A percentile compares a stretch with the other conserved stretches of the same genome.
Evolutionary conservation across 306 rosid genomes (phyloP).

Genomic region (Quercus dentata): DNA sequence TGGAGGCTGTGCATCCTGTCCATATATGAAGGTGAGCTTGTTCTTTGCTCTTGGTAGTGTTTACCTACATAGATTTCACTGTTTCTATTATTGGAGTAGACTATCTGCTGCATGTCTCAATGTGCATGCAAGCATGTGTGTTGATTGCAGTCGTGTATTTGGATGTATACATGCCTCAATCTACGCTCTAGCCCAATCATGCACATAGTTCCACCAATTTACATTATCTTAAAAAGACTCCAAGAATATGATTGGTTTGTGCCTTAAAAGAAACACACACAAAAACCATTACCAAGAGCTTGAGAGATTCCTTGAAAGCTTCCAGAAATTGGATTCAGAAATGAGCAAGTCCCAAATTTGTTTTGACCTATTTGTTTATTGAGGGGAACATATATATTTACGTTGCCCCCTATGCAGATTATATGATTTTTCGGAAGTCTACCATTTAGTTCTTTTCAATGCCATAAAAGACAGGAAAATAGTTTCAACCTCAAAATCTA

Average conservation of each 20-base stretch:
- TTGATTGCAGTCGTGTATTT: background rate
- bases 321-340: too few species aligned
- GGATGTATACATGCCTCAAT: background rate
- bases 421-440: too few species aligned
- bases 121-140: background rate
- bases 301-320: too few species aligned
- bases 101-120: background rate
- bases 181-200: background rate
- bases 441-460: background rate
- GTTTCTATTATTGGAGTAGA: conserved; percentile 4
- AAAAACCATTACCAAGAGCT: too few species aligned
- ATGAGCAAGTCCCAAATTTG: too few species aligned
- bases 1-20: conserved; percentile 99
- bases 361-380: too few species aligned
- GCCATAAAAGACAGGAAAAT: background rate
- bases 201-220: background rate
- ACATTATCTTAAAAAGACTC: background rate
- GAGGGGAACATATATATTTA: too few species aligned
- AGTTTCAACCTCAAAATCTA: background rate
- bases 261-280: too few species aligned
- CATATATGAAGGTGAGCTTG: conserved; percentile 87
- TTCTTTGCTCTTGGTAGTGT: background rate
- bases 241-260: too few species aligned
- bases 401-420: too few species aligned
- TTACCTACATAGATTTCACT: background rate